phyloP scores from a whole-genome alignment of 176 grass and related monocot species.

The Oryza meridionalis region DNA sequence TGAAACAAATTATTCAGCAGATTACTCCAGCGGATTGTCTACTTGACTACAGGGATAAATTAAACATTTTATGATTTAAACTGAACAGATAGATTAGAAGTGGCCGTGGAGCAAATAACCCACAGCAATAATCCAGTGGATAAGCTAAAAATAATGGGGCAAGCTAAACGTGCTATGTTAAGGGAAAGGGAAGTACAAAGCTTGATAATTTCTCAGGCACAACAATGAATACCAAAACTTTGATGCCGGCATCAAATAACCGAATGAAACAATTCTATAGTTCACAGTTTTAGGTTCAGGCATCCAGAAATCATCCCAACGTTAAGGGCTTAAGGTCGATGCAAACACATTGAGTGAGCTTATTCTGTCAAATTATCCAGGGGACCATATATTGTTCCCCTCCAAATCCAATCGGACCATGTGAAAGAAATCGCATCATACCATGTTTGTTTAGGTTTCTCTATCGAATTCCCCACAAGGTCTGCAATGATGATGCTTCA shows the following conservation, averaged over 20 bases:
- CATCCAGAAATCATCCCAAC: slow-evolving; percentile 21
- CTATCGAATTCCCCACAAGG: slow-evolving; percentile 23
- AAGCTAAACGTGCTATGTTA: not conserved
- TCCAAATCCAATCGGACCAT: slow-evolving; percentile 9
- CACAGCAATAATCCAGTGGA: too few species aligned
- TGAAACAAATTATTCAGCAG: too few species aligned
- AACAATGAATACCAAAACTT: not conserved
- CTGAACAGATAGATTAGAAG: too few species aligned
- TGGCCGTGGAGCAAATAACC: too few species aligned
- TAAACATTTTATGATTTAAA: too few species aligned
- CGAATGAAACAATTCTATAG: not conserved
- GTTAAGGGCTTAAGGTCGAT: slow-evolving; percentile 18
- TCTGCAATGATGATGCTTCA: not conserved
- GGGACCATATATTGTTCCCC: slow-evolving; percentile 5
- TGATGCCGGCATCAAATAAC: not conserved
- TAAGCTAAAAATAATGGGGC: too few species aligned
- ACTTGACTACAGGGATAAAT: too few species aligned
- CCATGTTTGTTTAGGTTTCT: slow-evolving; percentile 38
- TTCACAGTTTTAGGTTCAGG: not conserved
- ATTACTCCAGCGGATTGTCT: too few species aligned
- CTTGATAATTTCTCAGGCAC: not conserved
- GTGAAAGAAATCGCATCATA: not conserved
- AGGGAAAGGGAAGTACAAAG: not conserved
- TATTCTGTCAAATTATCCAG: slow-evolving; percentile 16
- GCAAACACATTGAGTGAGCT: not conserved